Conservation (phyloP, 2,329 filamentous ascomycete species). For the Pseudopithomyces maydicus region DNA sequence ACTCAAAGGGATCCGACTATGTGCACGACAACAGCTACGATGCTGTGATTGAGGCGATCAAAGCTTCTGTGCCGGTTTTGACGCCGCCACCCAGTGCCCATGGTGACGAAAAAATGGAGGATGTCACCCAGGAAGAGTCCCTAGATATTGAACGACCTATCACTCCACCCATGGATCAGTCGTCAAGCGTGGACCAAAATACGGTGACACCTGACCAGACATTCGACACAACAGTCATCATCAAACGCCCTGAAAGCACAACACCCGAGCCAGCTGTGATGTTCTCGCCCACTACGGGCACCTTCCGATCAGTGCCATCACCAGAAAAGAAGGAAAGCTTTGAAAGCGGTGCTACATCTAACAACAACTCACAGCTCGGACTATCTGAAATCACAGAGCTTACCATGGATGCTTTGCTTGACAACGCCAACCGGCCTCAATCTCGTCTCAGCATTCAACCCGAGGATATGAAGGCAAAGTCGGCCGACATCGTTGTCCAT, state of each 20-base stretch:
- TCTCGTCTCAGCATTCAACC: constrained; percentile 10
- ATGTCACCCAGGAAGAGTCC: constrained; percentile 29
- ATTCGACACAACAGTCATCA: constrained; percentile 15
- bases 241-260: constrained; percentile 13
- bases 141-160: constrained; percentile 21
- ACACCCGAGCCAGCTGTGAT: constrained; percentile 28
- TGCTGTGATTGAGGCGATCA: constrained; percentile 44
- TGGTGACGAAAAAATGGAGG: constrained; percentile 48
- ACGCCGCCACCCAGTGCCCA: constrained; percentile 68
- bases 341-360: constrained; percentile 11
- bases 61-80: constrained; percentile 58
- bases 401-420: constrained; percentile 23
- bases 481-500: constrained; percentile 31
- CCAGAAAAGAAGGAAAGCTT: constrained; percentile 28
- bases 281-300: constrained; percentile 47
- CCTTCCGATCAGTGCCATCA: constrained; percentile 42
- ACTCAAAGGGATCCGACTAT: constrained; percentile 45
- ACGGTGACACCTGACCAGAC: constrained; percentile 6
- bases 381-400: constrained; percentile 23
- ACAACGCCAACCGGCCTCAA: constrained; percentile 21
- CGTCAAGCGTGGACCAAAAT: not conserved
- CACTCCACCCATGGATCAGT: constrained; percentile 26
- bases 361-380: constrained; percentile 19
- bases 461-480: constrained; percentile 17
- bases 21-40: constrained; percentile 44